Evolutionary conservation across 1,284 basidiomycete species (phyloP).

Genomic region (Pascua sp.): DNA sequence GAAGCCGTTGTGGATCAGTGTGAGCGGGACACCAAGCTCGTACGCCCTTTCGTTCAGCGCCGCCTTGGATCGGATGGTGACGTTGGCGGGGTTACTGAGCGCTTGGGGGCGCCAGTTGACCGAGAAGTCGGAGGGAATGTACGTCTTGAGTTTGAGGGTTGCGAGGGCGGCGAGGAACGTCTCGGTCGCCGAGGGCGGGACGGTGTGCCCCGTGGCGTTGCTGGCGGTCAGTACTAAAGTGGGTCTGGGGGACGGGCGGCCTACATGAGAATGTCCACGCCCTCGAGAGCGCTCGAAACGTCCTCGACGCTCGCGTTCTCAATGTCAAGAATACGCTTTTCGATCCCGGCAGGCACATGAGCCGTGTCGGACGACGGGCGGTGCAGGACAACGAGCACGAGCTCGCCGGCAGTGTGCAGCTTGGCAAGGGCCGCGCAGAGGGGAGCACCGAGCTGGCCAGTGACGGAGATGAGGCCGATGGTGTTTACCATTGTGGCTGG

Average conservation of each 20-base stretch:
- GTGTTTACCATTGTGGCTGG: neutral
- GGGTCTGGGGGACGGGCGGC: neutral
- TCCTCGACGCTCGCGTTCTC: neutral
- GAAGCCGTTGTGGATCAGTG: constrained; percentile 5
- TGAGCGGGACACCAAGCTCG: constrained; percentile 3
- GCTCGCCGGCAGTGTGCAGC: neutral
- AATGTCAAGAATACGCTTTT: constrained; percentile 9
- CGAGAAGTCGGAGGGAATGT: constrained; percentile 11
- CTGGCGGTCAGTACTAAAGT: neutral
- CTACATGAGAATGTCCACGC: constrained; percentile 8
- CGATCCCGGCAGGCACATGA: constrained; percentile 4
- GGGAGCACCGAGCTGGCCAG: constrained; percentile 7
- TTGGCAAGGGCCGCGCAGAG: neutral
- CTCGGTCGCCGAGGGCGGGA: neutral
- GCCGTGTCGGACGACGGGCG: constrained; percentile 11
- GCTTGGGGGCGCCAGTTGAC: constrained; percentile 1
- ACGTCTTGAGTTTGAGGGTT: neutral
- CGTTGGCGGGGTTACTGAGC: constrained; percentile 1
- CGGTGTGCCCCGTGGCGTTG: neutral
- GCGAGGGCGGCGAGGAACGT: constrained; percentile 5
- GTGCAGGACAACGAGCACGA: constrained; percentile 10
- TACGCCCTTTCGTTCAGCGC: neutral
- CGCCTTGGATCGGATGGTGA: neutral
- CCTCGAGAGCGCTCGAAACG: neutral
- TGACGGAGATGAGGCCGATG: constrained; percentile 9